A percentile compares a stretch with the other conserved stretches of the same genome.
Evolutionary conservation across 1,284 basidiomycete genomes (phyloP).

Genomic region (Rhodofomes roseus): DNA sequence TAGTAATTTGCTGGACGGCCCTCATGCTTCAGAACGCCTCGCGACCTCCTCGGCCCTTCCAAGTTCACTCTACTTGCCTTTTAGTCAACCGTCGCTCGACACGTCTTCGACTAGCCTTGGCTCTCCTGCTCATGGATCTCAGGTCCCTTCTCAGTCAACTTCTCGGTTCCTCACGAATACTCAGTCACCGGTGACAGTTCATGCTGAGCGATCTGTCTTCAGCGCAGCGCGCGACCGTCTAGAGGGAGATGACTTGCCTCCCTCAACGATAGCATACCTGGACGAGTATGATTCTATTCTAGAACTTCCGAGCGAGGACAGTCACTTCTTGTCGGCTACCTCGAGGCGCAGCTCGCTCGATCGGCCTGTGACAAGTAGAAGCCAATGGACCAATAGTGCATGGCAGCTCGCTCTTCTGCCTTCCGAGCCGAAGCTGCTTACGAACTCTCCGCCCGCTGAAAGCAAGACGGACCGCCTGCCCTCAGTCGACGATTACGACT

Average conservation of each 20-base stretch:
- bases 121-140: neutral
- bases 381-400: too few species aligned
- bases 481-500: neutral
- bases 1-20: neutral
- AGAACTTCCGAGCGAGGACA: too few species aligned
- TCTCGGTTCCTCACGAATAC: neutral
- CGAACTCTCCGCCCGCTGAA: neutral
- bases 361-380: too few species aligned
- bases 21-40: neutral
- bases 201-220: neutral
- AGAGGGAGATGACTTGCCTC: too few species aligned
- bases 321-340: too few species aligned
- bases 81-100: neutral
- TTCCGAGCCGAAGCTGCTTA: too few species aligned
- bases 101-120: neutral
- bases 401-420: neutral
- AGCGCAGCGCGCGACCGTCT: too few species aligned
- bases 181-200: neutral
- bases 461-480: neutral
- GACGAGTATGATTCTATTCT: too few species aligned
- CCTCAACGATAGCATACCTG: too few species aligned
- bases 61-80: neutral
- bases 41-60: neutral
- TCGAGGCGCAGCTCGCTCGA: too few species aligned
- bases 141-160: neutral